Evolutionary conservation across 441 rosid genomes (phyloP), one percentile per base, ranked within the genome.

Genomic region (Populus hybrid): DNA sequence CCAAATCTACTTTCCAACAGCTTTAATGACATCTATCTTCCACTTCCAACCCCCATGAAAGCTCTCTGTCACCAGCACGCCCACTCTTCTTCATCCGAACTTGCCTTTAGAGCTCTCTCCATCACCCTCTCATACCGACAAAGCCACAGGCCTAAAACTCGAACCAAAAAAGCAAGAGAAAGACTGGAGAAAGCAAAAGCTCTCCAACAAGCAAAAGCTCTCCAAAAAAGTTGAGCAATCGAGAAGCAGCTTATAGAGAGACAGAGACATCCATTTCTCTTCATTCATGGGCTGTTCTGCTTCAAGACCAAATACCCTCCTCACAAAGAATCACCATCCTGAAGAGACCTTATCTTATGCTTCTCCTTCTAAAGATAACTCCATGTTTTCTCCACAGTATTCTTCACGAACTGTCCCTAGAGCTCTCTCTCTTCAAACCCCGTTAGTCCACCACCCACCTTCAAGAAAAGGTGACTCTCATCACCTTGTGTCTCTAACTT

Each of bases 361-460:
- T 63, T 74, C 83, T 71, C 75, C 81, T 75, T 73, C 80, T 20
- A 63, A 24, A 12, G 59, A 78, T 69, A 67, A 74, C 24, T 34
- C 68, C 53, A 8, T 46, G 24, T 61, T 69, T 21, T 26, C 78
- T 73, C 80, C 86, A 6, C 71, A 83, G 2, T 50, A 70, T 9
- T 61, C 78, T 3, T 88, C 90, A 34, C 81, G 67, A 24, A 26
- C 73, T 38, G 80, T 87, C 2, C 81, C 82, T 10, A 81, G 89
- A 82, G 90, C 92, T 67, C 82, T 92, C 38, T 93, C 98, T 14
- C 87, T 88, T 34, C 87, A 84, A 21, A 84, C 91, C 69, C 94
- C 97, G 28, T 79, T 92, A n/a, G 94, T 95, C 76, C 99, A 95
- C 70, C 98, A 95, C 78, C 99, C 92, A 26, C 97, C 98, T 26